Evolutionary conservation across 306 rosid species (phyloP), one percentile per base, ranked within the genome.

Genomic region (Cercis canadensis): DNA sequence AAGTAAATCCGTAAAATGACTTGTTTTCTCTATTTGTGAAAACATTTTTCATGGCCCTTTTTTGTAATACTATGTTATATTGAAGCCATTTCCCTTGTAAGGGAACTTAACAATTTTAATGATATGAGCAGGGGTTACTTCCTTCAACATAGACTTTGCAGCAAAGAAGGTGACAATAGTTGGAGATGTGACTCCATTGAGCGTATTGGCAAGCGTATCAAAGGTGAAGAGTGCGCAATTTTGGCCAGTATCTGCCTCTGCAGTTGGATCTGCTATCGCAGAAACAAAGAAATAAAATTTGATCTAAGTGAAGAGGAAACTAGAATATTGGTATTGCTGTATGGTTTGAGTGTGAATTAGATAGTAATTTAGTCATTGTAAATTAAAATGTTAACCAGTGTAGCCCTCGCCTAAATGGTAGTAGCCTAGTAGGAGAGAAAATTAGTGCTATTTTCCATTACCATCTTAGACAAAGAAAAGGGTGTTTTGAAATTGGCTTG

Each of bases 181-280:
- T 41, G 98, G 97, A 40, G 81, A 90, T 62, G 93, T 90, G 67
- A 83, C 90, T 57, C 98, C 97, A 34, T 15, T 71, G 59, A 81
- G 87, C 21, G 88, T 90, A 3, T 77, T 94, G 72, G 90, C 84
- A 47, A 90, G 97, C 75, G 87, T 94, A 56, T 89, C 97, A 14
- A 94, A 87, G 87, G 97, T 94, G 17, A 94, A 94, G 83, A 94
- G 75, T 76, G 98, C 98, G 4, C 96, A 90, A 34, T 86, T 90
- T 74, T 94, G 98, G 96, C 80, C 94, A 37, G 17, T 80, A 29
- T 50, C 87, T 9, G 67, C 73, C 18, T 34, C 76, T 11, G 61
- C 43, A 5, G 17, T 13, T 53, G 83, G 72, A 29, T 70, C 81
- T 75, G 80, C 46, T 63, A 46, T 58, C 5, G 47, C 45, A 10